phyloP scores from a whole-genome alignment of 306 rosid species.

The Oemleria cerasiformis region DNA sequence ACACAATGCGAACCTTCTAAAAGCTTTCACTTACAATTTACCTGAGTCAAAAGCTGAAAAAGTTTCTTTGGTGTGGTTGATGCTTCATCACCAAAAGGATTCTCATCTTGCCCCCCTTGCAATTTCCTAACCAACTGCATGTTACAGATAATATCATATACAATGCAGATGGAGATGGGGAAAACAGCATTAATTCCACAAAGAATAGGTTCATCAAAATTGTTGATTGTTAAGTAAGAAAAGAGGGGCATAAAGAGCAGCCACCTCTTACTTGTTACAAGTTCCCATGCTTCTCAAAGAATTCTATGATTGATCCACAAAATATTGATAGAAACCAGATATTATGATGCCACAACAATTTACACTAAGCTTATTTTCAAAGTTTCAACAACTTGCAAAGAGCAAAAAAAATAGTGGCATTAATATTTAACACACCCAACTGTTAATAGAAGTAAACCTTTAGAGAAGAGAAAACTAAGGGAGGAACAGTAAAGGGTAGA shows the following conservation, averaged over 20 bases:
- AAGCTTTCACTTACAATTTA: conserved; percentile 23
- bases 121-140: conserved; percentile 89
- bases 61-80: conserved; percentile 80
- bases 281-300: background rate
- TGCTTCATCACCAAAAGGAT: conserved; percentile 86
- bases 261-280: background rate
- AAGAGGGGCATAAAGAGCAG: background rate
- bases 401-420: background rate
- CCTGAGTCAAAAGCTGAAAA: conserved; percentile 96
- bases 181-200: background rate
- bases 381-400: background rate
- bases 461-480: conserved; percentile 79
- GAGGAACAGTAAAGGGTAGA: conserved; percentile 83
- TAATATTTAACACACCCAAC: background rate
- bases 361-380: background rate
- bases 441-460: conserved; percentile 54
- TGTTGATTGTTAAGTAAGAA: background rate
- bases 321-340: background rate
- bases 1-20: background rate
- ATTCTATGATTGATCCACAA: background rate
- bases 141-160: conserved; percentile 18
- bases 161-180: background rate
- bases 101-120: conserved; percentile 89
- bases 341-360: conserved; percentile 3
- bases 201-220: conserved; percentile 11